These are phyloP conservation scores for Lactarius sanguifluus DNA, from an alignment of 768 basidiomycete species.

Conservation along the genomic window DNA sequence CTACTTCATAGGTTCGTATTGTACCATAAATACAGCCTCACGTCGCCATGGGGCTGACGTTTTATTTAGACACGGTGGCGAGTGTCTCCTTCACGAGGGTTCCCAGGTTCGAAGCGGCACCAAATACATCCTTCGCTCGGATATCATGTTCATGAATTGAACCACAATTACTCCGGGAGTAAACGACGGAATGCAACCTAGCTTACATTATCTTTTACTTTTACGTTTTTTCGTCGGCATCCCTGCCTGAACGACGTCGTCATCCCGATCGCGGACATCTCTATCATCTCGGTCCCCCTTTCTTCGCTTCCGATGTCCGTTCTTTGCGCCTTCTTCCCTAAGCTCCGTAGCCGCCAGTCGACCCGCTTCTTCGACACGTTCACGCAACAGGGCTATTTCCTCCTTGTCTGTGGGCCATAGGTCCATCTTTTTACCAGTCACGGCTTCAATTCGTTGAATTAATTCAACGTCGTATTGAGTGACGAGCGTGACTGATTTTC, in stretches of 20 bases:
- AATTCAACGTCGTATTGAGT: conserved; percentile 99
- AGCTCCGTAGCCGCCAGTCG: conserved; percentile 75
- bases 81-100: conserved; percentile 74
- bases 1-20: conserved; percentile 59
- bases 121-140: conserved; percentile 74
- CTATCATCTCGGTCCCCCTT: conserved; percentile 48
- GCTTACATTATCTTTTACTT: conserved; percentile 39
- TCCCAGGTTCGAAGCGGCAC: conserved; percentile 57
- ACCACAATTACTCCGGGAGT: not conserved
- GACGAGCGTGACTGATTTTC: conserved; percentile 96
- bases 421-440: conserved; percentile 90
- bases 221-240: conserved; percentile 70
- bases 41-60: not conserved
- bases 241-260: conserved; percentile 89
- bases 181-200: conserved; percentile 3
- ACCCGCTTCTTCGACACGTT: conserved; percentile 86
- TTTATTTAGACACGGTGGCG: conserved; percentile 59
- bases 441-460: conserved; percentile 90
- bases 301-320: conserved; percentile 49
- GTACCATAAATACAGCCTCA: not conserved
- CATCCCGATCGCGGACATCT: conserved; percentile 88
- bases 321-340: conserved; percentile 65
- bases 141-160: conserved; percentile 63
- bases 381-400: conserved; percentile 82
- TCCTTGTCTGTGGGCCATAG: conserved; percentile 85